Conservation (phyloP, 768 basidiomycete species). For the Polyporus arcularius region DNA sequence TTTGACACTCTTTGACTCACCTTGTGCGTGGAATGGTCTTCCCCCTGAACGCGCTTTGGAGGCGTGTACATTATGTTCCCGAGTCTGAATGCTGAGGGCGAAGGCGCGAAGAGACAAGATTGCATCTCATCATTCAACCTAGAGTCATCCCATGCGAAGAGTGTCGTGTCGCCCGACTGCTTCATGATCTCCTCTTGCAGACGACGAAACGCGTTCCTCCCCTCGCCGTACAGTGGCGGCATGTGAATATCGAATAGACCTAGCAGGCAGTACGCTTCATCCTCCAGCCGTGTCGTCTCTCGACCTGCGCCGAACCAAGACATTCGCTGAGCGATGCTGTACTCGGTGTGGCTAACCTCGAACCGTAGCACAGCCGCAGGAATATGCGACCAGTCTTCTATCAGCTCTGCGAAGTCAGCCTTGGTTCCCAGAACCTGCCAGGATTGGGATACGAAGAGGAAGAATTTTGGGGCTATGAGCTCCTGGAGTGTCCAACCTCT, state of each 20-base stretch:
- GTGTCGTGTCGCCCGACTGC: not conserved
- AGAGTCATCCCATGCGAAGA: not conserved
- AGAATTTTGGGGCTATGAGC: not conserved
- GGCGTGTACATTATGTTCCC: too few relatives aligned
- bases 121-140: too few relatives aligned
- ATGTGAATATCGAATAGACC: not conserved
- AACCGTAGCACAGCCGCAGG: not conserved
- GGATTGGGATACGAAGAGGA: not conserved
- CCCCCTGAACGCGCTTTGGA: too few relatives aligned
- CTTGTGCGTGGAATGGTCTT: too few relatives aligned
- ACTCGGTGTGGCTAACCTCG: not conserved
- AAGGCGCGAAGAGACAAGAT: too few relatives aligned
- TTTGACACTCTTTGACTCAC: too few relatives aligned
- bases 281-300: not conserved
- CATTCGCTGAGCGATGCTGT: not conserved
- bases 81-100: too few relatives aligned
- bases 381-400: not conserved
- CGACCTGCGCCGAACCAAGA: not conserved
- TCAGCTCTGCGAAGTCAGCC: not conserved
- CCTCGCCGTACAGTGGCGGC: not conserved
- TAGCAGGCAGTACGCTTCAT: not conserved
- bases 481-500: not conserved
- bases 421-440: not conserved
- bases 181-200: conserved; percentile 2
- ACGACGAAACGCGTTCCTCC: not conserved